These are phyloP conservation scores for Nicotiana paniculata DNA, from an alignment of 257 asterid genomes.

Conservation along the genomic window DNA sequence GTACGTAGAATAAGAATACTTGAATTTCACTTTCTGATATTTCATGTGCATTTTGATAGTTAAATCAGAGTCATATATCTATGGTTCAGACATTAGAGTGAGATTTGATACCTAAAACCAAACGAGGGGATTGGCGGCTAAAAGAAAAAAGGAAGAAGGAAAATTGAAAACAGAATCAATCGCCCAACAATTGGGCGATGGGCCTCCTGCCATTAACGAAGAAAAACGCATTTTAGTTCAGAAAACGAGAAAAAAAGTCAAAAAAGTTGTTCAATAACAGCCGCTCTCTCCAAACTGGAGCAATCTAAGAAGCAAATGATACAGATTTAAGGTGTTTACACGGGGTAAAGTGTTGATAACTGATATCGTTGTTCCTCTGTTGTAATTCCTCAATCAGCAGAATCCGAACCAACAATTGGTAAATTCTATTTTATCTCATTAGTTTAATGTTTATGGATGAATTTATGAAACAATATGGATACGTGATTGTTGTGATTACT, in stretches of 20 bases:
- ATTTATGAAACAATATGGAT: background rate
- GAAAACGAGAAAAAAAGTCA: background rate
- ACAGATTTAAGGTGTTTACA: background rate
- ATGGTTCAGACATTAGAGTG: background rate
- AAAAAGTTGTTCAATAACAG: background rate
- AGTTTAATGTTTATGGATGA: background rate
- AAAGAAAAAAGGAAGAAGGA: too few relatives aligned
- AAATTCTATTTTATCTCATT: background rate
- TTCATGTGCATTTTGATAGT: background rate
- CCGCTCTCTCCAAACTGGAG: background rate
- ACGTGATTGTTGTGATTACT: background rate
- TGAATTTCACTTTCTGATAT: too few relatives aligned
- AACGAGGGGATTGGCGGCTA: too few relatives aligned
- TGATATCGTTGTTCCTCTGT: background rate
- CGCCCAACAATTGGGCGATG: background rate
- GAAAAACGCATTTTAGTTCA: background rate
- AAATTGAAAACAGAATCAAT: background rate
- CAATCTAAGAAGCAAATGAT: background rate
- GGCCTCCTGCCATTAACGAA: background rate
- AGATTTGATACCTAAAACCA: background rate
- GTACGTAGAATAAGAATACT: too few relatives aligned
- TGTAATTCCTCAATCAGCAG: background rate
- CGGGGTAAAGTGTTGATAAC: background rate
- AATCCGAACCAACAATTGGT: background rate
- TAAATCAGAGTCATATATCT: background rate